These are phyloP conservation scores for Colletotrichum magnum DNA, from an alignment of 2,329 filamentous ascomycete genomes.

Conservation along the genomic window DNA sequence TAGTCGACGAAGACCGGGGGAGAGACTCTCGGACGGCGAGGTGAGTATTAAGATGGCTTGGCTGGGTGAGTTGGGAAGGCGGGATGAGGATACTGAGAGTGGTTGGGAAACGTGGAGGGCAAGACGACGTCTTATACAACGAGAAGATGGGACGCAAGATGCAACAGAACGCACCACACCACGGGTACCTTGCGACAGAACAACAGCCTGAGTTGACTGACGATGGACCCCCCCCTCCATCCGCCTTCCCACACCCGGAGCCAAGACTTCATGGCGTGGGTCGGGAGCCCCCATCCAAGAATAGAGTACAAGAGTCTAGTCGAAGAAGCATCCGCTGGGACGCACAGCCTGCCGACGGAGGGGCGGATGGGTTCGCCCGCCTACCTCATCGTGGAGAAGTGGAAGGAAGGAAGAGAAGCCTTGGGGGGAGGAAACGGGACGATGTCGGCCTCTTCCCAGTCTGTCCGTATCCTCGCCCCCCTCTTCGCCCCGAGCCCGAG, in stretches of 20 bases:
- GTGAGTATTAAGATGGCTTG: background rate
- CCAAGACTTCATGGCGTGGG: constrained; percentile 30
- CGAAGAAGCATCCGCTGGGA: constrained; percentile 1
- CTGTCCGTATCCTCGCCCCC: background rate
- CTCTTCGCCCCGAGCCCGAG: background rate
- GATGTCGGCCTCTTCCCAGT: constrained; percentile 9
- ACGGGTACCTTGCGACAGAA: constrained; percentile 13
- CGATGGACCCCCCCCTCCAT: constrained; percentile 11
- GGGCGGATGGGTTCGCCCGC: constrained; percentile 1
- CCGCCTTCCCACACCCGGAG: background rate
- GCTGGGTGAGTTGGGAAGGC: background rate
- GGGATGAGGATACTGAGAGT: constrained; percentile 15
- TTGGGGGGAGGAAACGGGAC: constrained; percentile 29
- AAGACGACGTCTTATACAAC: constrained; percentile 24
- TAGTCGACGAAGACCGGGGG: background rate
- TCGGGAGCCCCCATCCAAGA: constrained; percentile 21
- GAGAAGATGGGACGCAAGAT: constrained; percentile 27
- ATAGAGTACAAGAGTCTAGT: constrained; percentile 33
- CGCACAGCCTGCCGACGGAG: constrained; percentile 21
- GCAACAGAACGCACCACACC: constrained; percentile 1
- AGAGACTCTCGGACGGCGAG: background rate
- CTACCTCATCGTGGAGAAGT: no score
- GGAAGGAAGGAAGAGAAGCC: no score
- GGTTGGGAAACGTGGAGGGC: constrained; percentile 8
- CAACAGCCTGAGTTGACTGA: constrained; percentile 18